Evolutionary conservation across 192 early-diverging fungal species (phyloP).

Genomic region (Linnemannia elongata): DNA sequence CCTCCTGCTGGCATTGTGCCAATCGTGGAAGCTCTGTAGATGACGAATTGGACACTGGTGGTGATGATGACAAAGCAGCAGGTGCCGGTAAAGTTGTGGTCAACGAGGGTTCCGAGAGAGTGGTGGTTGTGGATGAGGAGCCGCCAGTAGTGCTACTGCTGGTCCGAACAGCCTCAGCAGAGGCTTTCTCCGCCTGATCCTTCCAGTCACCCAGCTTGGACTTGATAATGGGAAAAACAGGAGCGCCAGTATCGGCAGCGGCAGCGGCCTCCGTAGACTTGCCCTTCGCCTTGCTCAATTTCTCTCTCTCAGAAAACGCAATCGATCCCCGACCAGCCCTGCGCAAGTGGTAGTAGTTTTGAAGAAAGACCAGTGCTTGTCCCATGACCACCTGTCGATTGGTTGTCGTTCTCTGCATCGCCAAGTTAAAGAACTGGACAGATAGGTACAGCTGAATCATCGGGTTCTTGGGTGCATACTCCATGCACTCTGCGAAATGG

Average conservation of each 20-base stretch:
- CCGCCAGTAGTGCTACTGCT: neutral
- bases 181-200: conserved; percentile 7
- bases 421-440: conserved; percentile 71
- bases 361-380: conserved; percentile 54
- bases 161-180: conserved; percentile 11
- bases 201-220: conserved; percentile 3
- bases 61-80: neutral
- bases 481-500: conserved; percentile 72
- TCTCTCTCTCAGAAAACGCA: conserved; percentile 23
- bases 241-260: neutral
- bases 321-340: conserved; percentile 27
- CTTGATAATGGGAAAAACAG: conserved; percentile 11
- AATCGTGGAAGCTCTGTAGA: conserved; percentile 3
- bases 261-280: neutral
- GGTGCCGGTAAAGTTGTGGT: neutral
- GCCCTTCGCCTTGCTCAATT: conserved; percentile 13
- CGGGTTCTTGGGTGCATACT: conserved; percentile 73
- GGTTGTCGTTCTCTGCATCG: conserved; percentile 77
- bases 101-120: neutral
- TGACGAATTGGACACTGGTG: neutral
- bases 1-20: conserved; percentile 65
- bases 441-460: conserved; percentile 75
- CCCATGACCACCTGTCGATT: conserved; percentile 79
- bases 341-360: conserved; percentile 45
- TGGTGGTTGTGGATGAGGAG: neutral